Percentiles rank a stretch among this genome's conserved stretches.
Evolutionary conservation across 371 early-diverging fungal genomes (phyloP).

Genomic region (Mucor racemosus): DNA sequence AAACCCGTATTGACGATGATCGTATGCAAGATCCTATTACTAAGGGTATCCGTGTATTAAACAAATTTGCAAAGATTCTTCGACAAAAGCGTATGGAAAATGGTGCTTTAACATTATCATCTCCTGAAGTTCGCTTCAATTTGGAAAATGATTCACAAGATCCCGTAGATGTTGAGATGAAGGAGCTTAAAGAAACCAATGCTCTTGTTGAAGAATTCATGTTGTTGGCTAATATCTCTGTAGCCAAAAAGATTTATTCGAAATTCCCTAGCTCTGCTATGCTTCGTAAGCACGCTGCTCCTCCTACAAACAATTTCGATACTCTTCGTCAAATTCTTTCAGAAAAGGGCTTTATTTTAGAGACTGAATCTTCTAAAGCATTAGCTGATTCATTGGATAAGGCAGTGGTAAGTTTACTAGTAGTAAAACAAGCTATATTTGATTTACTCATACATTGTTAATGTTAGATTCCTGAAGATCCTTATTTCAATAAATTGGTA

Average conservation of each 20-base stretch:
- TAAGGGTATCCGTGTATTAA: constrained; percentile 80
- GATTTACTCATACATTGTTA: background rate
- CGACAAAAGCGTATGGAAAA: constrained; percentile 73
- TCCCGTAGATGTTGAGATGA: constrained; percentile 86
- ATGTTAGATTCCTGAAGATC: constrained; percentile 66
- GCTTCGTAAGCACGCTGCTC: constrained; percentile 86
- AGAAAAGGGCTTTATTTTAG: constrained; percentile 54
- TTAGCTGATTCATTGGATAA: constrained; percentile 86
- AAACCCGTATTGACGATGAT: constrained; percentile 89
- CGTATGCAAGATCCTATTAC: constrained; percentile 85
- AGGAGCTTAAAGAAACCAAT: constrained; percentile 94
- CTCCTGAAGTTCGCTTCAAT: constrained; percentile 88
- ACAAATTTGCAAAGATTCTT: constrained; percentile 88
- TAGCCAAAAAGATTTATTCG: constrained; percentile 91
- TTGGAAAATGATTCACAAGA: constrained; percentile 89
- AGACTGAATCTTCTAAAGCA: constrained; percentile 65
- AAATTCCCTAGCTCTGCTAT: constrained; percentile 93
- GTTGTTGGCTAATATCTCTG: constrained; percentile 98
- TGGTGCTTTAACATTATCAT: constrained; percentile 86
- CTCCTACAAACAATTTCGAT: constrained; percentile 80
- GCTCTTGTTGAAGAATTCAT: constrained; percentile 99
- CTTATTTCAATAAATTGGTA: constrained; percentile 88
- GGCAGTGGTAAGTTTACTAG: constrained; percentile 55
- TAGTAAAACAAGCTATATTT: background rate
- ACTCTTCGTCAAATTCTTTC: constrained; percentile 70